Conservation (phyloP, 805 yeast genomes). For the Ogataea trehaloabstinens region DNA sequence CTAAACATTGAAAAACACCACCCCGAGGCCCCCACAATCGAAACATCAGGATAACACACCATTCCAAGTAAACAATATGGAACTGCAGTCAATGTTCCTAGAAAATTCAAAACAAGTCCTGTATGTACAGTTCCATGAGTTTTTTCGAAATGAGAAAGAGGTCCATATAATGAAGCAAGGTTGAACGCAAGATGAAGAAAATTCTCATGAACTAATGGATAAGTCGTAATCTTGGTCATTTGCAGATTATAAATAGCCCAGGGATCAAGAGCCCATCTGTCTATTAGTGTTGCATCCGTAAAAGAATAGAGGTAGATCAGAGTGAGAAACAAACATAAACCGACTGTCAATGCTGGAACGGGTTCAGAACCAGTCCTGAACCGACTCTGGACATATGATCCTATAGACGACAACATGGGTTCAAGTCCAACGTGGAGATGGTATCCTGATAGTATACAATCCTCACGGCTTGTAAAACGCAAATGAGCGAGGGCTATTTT, state of each 20-base stretch:
- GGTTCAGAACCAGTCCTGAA: slow-evolving; percentile 7
- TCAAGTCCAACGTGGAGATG: too few relatives aligned
- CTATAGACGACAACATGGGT: too few relatives aligned
- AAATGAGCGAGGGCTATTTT: too few relatives aligned
- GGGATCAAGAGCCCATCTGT: slow-evolving; percentile 52
- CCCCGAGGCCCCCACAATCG: slow-evolving; percentile 69
- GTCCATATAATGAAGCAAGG: slow-evolving; percentile 52
- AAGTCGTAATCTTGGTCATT: slow-evolving; percentile 59
- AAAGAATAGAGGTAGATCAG: slow-evolving; percentile 40
- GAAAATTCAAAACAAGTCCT: slow-evolving; percentile 70
- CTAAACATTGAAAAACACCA: slow-evolving; percentile 69
- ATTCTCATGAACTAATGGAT: slow-evolving; percentile 67
- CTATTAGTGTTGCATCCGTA: slow-evolving; percentile 26
- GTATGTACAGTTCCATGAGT: slow-evolving; percentile 82
- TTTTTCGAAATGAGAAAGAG: slow-evolving; percentile 65
- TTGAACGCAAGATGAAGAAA: slow-evolving; percentile 63
- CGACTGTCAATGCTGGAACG: slow-evolving; percentile 54
- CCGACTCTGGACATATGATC: too few relatives aligned
- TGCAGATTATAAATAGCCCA: slow-evolving; percentile 48
- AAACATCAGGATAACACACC: slow-evolving; percentile 48
- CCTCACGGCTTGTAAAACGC: too few relatives aligned
- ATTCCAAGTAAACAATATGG: slow-evolving; percentile 54
- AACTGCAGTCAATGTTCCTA: slow-evolving; percentile 69
- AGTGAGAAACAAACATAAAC: slow-evolving; percentile 54
- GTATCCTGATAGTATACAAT: too few relatives aligned